Conservation (phyloP, 2,329 filamentous ascomycete genomes). For the Myotisia sp. region DNA sequence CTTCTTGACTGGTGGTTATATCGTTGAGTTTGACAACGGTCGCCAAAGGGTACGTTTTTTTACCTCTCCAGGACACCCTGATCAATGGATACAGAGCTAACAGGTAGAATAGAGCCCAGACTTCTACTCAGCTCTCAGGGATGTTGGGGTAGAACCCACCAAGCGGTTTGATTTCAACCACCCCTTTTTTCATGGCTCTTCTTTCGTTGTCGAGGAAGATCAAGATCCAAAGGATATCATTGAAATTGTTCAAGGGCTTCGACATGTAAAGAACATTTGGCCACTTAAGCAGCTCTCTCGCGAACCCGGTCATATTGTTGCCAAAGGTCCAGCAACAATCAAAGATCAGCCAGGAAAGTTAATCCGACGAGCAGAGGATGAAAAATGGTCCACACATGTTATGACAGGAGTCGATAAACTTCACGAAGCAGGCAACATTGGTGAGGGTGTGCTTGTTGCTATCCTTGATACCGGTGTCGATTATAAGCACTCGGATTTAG, state of each 20-base stretch:
- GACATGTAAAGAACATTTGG: conserved; percentile 5
- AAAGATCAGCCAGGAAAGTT: neutral
- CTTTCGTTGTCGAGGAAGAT: conserved; percentile 2
- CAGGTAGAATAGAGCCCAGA: neutral
- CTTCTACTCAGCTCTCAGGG: conserved; percentile 4
- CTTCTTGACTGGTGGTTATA: conserved; percentile 9
- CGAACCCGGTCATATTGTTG: conserved; percentile 1
- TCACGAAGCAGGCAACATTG: conserved; percentile 6
- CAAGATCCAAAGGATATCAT: neutral
- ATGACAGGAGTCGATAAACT: conserved; percentile 10
- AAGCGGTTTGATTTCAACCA: conserved; percentile 8
- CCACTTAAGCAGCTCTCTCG: conserved; percentile 4
- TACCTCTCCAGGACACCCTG: neutral
- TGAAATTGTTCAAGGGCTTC: neutral
- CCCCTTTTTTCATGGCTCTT: conserved; percentile 6
- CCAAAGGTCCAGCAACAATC: conserved; percentile 3
- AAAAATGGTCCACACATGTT: conserved; percentile 6
- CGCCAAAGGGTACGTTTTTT: conserved; percentile 12
- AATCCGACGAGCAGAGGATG: neutral
- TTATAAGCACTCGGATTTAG: conserved; percentile 49
- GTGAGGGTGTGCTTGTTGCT: conserved; percentile 10
- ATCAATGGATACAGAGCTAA: no score
- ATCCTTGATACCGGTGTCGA: conserved; percentile 34
- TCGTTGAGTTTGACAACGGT: conserved; percentile 14
- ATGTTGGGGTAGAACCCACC: conserved; percentile 2